Conservation (phyloP, 257 asterid species). For the Thymus quinquecostatus region DNA sequence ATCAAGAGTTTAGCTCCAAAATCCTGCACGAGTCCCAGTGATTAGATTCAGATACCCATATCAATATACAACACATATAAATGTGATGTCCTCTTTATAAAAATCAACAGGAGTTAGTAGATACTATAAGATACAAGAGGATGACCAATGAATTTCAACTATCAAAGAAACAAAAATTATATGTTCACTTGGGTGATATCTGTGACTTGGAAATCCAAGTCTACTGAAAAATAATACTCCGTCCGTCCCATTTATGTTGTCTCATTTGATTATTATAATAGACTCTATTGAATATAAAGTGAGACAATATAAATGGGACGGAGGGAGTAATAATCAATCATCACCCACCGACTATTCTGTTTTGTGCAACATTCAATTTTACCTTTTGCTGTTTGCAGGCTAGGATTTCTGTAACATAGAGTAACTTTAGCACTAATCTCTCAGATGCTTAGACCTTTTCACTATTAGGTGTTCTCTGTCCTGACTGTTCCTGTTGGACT, state of each 20-base stretch:
- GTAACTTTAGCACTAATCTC: background rate
- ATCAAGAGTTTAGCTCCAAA: constrained; percentile 51
- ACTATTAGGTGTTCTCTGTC: background rate
- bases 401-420: background rate
- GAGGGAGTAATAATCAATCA: background rate
- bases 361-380: background rate
- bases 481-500: background rate
- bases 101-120: background rate
- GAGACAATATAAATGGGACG: no score
- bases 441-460: no score
- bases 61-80: background rate
- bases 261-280: no score
- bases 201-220: background rate
- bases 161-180: background rate
- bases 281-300: no score
- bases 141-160: background rate
- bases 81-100: background rate
- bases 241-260: no score
- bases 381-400: background rate
- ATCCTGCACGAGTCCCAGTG: constrained; percentile 54
- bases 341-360: background rate
- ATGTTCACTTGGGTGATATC: background rate
- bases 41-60: constrained; percentile 22
- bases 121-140: background rate
- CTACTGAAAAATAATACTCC: no score